Conservation (phyloP, 345 rosid genomes). For the Sisymbrium altissimum region DNA sequence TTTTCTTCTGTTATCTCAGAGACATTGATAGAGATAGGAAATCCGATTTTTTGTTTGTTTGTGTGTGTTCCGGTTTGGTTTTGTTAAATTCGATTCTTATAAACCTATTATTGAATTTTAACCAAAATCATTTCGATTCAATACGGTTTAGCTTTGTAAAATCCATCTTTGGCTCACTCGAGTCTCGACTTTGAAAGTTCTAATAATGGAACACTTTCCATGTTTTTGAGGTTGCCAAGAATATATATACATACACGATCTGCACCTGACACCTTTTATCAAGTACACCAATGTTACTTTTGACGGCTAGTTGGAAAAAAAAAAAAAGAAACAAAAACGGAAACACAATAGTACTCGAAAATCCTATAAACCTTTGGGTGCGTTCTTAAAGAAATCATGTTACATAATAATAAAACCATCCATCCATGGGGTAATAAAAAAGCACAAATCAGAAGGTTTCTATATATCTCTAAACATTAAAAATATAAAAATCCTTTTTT, state of each 20-base stretch:
- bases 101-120: neutral
- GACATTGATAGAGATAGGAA: neutral
- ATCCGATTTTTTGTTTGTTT: neutral
- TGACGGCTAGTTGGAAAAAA: neutral
- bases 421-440: neutral
- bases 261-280: neutral
- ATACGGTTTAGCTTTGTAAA: neutral
- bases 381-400: neutral
- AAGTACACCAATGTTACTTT: neutral
- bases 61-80: neutral
- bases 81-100: neutral
- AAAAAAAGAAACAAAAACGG: neutral
- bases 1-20: neutral
- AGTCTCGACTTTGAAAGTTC: too few relatives aligned
- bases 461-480: constrained; percentile 9
- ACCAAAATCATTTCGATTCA: neutral
- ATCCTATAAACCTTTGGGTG: constrained; percentile 8
- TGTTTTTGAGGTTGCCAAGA: neutral
- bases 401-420: constrained; percentile 9
- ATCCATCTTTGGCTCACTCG: neutral
- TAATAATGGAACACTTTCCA: neutral
- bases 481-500: neutral
- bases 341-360: neutral
- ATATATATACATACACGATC: neutral
- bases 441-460: constrained; percentile 2